These are phyloP conservation scores for Gossypium mustelinum DNA, from an alignment of 345 rosid genomes.

Conservation along the genomic window DNA sequence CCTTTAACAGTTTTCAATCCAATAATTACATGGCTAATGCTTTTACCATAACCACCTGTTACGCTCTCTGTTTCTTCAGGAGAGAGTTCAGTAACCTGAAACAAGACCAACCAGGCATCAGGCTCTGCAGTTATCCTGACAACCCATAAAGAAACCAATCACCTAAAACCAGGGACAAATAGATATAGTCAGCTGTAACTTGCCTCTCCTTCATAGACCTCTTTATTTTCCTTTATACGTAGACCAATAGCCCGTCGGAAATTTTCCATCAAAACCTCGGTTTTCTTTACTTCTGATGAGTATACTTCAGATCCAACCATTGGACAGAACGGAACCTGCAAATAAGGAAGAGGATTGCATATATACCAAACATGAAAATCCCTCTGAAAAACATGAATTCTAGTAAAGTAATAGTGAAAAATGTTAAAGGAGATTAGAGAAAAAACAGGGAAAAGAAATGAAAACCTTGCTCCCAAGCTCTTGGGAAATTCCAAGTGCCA, in stretches of 20 bases:
- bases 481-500: constrained; percentile 90
- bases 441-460: neutral
- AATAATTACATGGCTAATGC: constrained; percentile 92
- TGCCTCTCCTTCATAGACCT: constrained; percentile 98
- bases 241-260: constrained; percentile 90
- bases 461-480: constrained; percentile 96
- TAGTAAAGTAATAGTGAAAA: neutral
- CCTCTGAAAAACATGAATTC: neutral
- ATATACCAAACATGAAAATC: neutral
- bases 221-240: constrained; percentile 96
- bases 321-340: constrained; percentile 96
- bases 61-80: constrained; percentile 94
- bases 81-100: constrained; percentile 88
- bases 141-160: neutral
- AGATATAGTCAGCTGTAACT: constrained; percentile 23
- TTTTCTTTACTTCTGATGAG: constrained; percentile 98
- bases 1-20: constrained; percentile 96
- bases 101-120: constrained; percentile 20
- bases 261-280: constrained; percentile 97
- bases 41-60: constrained; percentile 96
- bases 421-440: neutral
- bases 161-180: constrained; percentile 8
- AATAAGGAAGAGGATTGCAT: constrained; percentile 8
- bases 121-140: constrained; percentile 10
- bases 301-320: constrained; percentile 99